These are phyloP conservation scores for Alloascoidea africana DNA, from an alignment of 805 yeast species.

Conservation along the genomic window DNA sequence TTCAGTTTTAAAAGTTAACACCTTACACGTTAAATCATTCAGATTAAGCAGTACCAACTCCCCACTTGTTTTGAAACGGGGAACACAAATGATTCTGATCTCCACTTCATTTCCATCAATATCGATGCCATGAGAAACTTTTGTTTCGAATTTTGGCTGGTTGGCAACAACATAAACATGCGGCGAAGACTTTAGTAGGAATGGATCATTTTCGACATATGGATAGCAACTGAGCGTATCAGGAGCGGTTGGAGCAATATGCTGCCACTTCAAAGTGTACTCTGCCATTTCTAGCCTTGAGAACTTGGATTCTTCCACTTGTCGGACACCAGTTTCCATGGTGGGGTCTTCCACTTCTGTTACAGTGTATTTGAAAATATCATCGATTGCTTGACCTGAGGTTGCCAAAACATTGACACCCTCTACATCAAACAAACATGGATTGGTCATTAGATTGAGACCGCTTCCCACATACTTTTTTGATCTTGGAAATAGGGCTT, in stretches of 20 bases:
- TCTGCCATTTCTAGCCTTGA: conserved; percentile 42
- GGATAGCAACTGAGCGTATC: conserved; percentile 91
- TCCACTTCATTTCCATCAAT: conserved; percentile 16
- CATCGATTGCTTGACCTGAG: conserved; percentile 75
- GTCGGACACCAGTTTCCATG: conserved; percentile 12
- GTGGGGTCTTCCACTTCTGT: conserved; percentile 13
- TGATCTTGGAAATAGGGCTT: conserved; percentile 43
- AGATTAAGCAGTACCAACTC: conserved; percentile 48
- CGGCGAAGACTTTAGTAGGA: conserved; percentile 61
- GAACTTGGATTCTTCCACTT: conserved; percentile 7
- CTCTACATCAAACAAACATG: conserved; percentile 49
- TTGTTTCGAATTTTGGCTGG: conserved; percentile 46
- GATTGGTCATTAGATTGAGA: conserved; percentile 47
- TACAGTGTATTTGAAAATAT: conserved; percentile 48
- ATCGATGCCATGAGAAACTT: conserved; percentile 21
- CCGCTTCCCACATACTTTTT: conserved; percentile 24
- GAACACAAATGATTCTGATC: conserved; percentile 50
- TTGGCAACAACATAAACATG: conserved; percentile 82
- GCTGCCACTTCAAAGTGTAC: conserved; percentile 67
- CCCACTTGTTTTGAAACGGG: conserved; percentile 53
- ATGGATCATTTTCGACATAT: conserved; percentile 63
- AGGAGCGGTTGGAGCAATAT: conserved; percentile 87
- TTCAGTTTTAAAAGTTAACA: neutral
- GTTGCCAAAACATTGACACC: conserved; percentile 51
- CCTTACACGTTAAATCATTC: conserved; percentile 36